A percentile compares a stretch with the other conserved stretches of the same genome.
Conservation (phyloP, 2,329 filamentous ascomycete genomes). For the Xylariaceae sp. region DNA sequence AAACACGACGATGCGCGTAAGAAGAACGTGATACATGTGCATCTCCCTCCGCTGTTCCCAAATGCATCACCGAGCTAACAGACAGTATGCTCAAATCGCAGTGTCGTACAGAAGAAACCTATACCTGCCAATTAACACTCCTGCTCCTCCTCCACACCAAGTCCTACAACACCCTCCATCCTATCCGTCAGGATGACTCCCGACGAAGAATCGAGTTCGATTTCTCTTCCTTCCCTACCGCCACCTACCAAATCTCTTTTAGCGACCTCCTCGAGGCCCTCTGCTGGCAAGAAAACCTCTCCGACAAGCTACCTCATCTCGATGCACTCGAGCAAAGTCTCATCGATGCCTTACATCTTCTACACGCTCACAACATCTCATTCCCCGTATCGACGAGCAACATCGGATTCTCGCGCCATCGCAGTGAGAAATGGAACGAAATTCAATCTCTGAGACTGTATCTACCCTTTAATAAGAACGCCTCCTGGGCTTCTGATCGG, state of each 20-base stretch:
- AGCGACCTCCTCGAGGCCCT: slow-evolving; percentile 4
- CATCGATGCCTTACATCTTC: slow-evolving; percentile 3
- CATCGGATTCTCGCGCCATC: slow-evolving; percentile 4
- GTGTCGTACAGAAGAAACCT: slow-evolving; percentile 7
- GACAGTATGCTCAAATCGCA: slow-evolving; percentile 2
- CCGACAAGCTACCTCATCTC: slow-evolving; percentile 4
- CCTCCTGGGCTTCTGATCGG: slow-evolving; percentile 3
- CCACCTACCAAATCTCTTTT: slow-evolving; percentile 4
- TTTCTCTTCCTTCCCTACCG: slow-evolving; percentile 1
- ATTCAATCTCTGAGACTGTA: slow-evolving; percentile 1
- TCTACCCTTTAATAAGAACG: slow-evolving; percentile 7
- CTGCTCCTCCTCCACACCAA: slow-evolving; percentile 9
- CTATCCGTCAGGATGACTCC: slow-evolving; percentile 10
- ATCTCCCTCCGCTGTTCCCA: background rate
- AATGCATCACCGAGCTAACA: background rate
- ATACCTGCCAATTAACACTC: slow-evolving; percentile 10
- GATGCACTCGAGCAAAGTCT: slow-evolving; percentile 8
- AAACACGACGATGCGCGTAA: slow-evolving; percentile 1
- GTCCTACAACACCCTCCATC: slow-evolving; percentile 10
- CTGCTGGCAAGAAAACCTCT: slow-evolving; percentile 1
- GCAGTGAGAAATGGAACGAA: background rate
- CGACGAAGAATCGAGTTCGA: slow-evolving; percentile 8
- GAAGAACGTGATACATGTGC: slow-evolving; percentile 5
- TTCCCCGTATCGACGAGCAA: slow-evolving; percentile 6
- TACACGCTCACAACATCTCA: slow-evolving; percentile 5